Evolutionary conservation across 345 rosid genomes (phyloP), one percentile per base, ranked within the genome.

Genomic region (Gossypium turneri): DNA sequence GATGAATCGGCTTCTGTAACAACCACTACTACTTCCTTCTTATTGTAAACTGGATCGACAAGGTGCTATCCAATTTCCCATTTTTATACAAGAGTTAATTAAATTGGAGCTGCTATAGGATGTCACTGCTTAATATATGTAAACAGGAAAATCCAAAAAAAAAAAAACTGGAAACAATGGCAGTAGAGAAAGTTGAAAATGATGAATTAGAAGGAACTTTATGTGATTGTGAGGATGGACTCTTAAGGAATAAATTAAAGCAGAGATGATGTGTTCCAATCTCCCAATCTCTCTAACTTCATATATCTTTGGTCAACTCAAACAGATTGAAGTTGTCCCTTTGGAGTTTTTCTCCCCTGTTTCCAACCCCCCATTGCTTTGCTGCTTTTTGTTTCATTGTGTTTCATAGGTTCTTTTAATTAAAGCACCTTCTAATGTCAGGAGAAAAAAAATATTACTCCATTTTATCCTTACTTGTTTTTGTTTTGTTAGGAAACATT

Each of bases 191-290:
- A 77, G 73, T 58, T 19, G 67, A 74, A 11, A 56, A 69, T 68
- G 75, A 15, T 53, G 78, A 84, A 69, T 78, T 78, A 24, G 78
- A 61, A 57, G 62, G 72, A 59, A 76, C 76, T 78, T 80, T 82
- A 77, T 44, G 7, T 10, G 85, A 74, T 3, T 12, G 66, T 56
- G 85, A 78, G 82, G 52, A 78, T 25, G 67, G 81, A 84, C 80
- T 78, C 74, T 75, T 55, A 73, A 34, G 76, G 82, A 84, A 80
- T 76, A 78, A 29, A 74, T 78, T 74, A 76, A 84, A 82, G 82
- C 20, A 25, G 64, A 62, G 73, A 9, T 79, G 47, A 73, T 67
- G 72, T 48, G 11, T 78, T 70, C 13, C 43, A 73, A 68, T 72
- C 69, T 64, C 64, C 62, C 41, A 67, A 25, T 58, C 44, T 74